Conservation (phyloP, 441 rosid species). For the Iberis amara region DNA sequence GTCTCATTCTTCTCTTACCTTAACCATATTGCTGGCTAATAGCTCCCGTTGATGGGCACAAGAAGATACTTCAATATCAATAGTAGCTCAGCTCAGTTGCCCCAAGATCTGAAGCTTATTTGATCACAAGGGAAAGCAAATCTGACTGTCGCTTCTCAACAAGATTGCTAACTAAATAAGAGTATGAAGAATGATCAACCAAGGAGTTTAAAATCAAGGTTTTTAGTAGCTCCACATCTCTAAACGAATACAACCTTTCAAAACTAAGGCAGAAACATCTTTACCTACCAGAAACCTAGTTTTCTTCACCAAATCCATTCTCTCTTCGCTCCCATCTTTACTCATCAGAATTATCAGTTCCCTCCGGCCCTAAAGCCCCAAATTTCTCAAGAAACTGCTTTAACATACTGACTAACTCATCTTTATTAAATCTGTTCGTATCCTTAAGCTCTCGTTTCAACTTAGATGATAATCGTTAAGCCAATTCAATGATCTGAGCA, state of each 20-base stretch:
- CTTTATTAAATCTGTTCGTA: conserved; percentile 40
- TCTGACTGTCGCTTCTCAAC: conserved; percentile 54
- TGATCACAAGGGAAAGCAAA: conserved; percentile 55
- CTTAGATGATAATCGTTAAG: conserved; percentile 44
- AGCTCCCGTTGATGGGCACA: conserved; percentile 60
- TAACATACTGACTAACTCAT: conserved; percentile 44
- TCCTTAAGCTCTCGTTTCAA: conserved; percentile 57
- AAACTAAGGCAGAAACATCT: conserved; percentile 51
- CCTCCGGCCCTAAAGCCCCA: conserved; percentile 30
- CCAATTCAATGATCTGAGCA: conserved; percentile 40
- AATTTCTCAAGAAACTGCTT: conserved; percentile 51
- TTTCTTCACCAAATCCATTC: conserved; percentile 34
- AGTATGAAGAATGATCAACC: conserved; percentile 45
- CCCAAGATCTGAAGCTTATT: conserved; percentile 59
- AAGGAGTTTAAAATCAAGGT: conserved; percentile 41
- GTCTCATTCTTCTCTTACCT: conserved; percentile 65
- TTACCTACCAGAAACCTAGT: conserved; percentile 39
- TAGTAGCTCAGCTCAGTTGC: conserved; percentile 49
- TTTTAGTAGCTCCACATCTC: conserved; percentile 64
- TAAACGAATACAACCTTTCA: conserved; percentile 56
- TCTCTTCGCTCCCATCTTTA: conserved; percentile 45
- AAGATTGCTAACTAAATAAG: conserved; percentile 45
- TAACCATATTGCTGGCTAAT: conserved; percentile 44
- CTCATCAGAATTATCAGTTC: no score
- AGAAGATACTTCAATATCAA: conserved; percentile 67